A percentile compares a stretch with the other conserved stretches of the same genome.
Evolutionary conservation across 768 basidiomycete genomes (phyloP).

Genomic region (Collybiopsis luxurians): DNA sequence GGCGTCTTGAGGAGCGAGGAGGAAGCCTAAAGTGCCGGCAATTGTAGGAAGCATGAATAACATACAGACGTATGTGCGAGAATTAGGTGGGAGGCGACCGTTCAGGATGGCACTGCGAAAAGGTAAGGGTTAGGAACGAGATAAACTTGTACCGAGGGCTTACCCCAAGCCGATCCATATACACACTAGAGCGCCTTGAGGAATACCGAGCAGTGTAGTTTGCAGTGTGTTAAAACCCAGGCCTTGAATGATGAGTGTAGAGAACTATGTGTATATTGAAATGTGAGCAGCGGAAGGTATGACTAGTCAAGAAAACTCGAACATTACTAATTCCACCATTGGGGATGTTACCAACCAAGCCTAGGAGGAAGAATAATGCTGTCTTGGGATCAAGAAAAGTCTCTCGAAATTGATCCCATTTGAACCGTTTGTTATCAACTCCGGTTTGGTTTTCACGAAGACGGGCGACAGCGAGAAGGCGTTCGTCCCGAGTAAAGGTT

Average conservation of each 20-base stretch:
- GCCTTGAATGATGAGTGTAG: constrained; percentile 15
- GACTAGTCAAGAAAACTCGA: neutral
- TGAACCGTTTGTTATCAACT: constrained; percentile 15
- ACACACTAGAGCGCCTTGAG: constrained; percentile 9
- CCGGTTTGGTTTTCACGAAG: constrained; percentile 18
- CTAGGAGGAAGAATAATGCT: constrained; percentile 22
- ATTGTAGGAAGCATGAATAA: constrained; percentile 13
- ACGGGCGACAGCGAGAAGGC: constrained; percentile 24
- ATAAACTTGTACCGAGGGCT: neutral
- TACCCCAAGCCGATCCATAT: constrained; percentile 11
- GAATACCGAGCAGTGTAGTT: constrained; percentile 12
- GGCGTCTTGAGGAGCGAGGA: constrained; percentile 11
- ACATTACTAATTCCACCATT: constrained; percentile 12
- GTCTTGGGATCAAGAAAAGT: constrained; percentile 22
- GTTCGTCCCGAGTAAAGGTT: constrained; percentile 22
- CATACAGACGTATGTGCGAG: constrained; percentile 10
- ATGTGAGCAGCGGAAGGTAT: neutral
- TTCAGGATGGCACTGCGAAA: constrained; percentile 7
- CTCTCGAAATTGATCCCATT: constrained; percentile 12
- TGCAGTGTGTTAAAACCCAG: constrained; percentile 20
- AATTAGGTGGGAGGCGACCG: constrained; percentile 7
- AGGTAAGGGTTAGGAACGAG: neutral
- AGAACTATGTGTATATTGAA: constrained; percentile 4
- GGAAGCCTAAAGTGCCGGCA: constrained; percentile 10
- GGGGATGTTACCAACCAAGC: constrained; percentile 24